Evolutionary conservation across 176 grass and related monocot genomes (phyloP).

Genomic region (Avena sativa): DNA sequence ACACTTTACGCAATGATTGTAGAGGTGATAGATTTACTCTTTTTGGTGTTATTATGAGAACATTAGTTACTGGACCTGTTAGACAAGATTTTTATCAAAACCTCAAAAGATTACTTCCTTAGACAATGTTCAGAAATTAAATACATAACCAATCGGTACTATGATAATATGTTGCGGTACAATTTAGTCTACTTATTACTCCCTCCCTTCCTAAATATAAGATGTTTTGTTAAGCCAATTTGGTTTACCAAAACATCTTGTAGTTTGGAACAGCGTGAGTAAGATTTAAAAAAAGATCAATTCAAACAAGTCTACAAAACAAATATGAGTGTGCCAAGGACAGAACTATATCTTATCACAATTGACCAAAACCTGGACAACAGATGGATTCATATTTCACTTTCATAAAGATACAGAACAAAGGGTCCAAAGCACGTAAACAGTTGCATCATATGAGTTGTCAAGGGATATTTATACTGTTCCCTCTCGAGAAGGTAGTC

Average conservation of each 20-base stretch:
- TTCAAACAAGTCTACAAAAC: not conserved
- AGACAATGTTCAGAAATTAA: slow-evolving; percentile 14
- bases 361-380: not conserved
- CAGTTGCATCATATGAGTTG: not conserved
- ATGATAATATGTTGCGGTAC: not conserved
- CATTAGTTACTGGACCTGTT: slow-evolving; percentile 71
- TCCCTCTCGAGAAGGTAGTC: not conserved
- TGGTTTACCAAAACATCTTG: no score
- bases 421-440: slow-evolving; percentile 8
- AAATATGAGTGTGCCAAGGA: not conserved
- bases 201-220: no score
- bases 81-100: slow-evolving; percentile 15
- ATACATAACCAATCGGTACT: not conserved
- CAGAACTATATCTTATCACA: not conserved
- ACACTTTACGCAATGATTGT: slow-evolving; percentile 60
- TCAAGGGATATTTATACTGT: not conserved
- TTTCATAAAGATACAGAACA: not conserved
- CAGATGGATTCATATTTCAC: not conserved
- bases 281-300: not conserved
- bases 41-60: slow-evolving; percentile 57
- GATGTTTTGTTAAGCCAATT: no score
- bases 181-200: not conserved
- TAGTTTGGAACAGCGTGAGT: no score
- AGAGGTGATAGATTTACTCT: slow-evolving; percentile 45
- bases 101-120: not conserved